phyloP scores from a whole-genome alignment of 1,284 basidiomycete species.

The Laetiporus sulphureus region DNA sequence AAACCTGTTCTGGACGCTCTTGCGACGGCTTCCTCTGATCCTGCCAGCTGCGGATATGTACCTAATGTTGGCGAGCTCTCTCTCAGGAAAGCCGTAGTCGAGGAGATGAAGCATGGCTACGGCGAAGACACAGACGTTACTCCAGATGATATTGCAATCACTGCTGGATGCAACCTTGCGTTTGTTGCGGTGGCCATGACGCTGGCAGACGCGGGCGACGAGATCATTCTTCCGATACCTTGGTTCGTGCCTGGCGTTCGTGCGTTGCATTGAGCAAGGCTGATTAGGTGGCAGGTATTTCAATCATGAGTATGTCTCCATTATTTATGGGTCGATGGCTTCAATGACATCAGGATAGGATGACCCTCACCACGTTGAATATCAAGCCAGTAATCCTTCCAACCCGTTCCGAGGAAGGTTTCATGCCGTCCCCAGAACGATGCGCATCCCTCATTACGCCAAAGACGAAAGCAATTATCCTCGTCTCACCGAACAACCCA shows the following conservation, averaged over 20 bases:
- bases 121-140: constrained; percentile 41
- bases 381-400: constrained; percentile 58
- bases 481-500: constrained; percentile 75
- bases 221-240: constrained; percentile 75
- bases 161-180: constrained; percentile 66
- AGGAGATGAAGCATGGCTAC: constrained; percentile 65
- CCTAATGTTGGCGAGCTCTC: constrained; percentile 57
- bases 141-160: constrained; percentile 52
- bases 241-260: constrained; percentile 48
- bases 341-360: too few species aligned
- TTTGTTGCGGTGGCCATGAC: constrained; percentile 61
- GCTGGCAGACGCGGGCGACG: constrained; percentile 67
- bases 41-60: constrained; percentile 54
- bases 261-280: too few species aligned
- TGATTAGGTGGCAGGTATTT: constrained; percentile 74
- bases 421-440: constrained; percentile 48
- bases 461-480: constrained; percentile 63
- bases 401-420: constrained; percentile 50
- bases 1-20: constrained; percentile 46
- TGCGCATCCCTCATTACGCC: constrained; percentile 47
- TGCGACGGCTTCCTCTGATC: constrained; percentile 37
- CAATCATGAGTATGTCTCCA: constrained; percentile 58
- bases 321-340: too few species aligned
- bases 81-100: constrained; percentile 51
- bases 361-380: constrained; percentile 65